A percentile compares a stretch with the other conserved stretches of the same genome.
phyloP scores from a whole-genome alignment of 2,329 filamentous ascomycete species.

The Colletotrichum truncatum region DNA sequence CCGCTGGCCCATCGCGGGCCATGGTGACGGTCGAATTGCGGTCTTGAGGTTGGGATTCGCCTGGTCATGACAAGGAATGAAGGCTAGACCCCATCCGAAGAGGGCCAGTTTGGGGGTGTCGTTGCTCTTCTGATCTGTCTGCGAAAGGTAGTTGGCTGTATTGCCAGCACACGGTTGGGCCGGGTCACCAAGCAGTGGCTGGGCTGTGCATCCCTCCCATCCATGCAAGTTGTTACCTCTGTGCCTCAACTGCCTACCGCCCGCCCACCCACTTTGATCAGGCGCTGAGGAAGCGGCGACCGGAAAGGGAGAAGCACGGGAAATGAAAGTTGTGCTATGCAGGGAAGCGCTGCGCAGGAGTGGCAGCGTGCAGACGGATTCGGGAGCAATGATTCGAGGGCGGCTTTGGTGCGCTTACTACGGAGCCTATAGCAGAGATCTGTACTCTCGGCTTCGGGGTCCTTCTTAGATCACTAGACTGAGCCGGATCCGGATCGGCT shows the following conservation, averaged over 20 bases:
- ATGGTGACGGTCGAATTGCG: background rate
- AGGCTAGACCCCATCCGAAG: conserved; percentile 6
- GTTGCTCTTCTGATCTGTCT: conserved; percentile 2
- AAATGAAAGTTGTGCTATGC: conserved; percentile 7
- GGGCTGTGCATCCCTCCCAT: conserved; percentile 12
- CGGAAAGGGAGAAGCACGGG: conserved; percentile 5
- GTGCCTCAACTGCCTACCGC: conserved; percentile 3
- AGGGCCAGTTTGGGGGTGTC: background rate
- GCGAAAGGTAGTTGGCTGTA: background rate
- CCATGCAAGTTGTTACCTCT: background rate
- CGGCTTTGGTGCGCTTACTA: conserved; percentile 8
- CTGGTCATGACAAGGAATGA: conserved; percentile 14
- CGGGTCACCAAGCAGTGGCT: conserved; percentile 16
- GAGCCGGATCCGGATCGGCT: conserved; percentile 20
- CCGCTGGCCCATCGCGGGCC: background rate
- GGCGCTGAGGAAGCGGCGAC: background rate
- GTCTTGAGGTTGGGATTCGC: conserved; percentile 15
- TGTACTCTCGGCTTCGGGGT: background rate
- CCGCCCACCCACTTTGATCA: background rate
- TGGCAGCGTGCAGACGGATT: conserved; percentile 13
- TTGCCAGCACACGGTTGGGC: conserved; percentile 18
- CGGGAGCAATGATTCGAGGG: background rate
- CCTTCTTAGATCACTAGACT: conserved; percentile 6
- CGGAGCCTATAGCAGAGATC: too few species aligned
- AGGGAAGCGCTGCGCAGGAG: conserved; percentile 1